Evolutionary conservation across 2,329 filamentous ascomycete species (phyloP).

Genomic region (Aspergillus sojae): DNA sequence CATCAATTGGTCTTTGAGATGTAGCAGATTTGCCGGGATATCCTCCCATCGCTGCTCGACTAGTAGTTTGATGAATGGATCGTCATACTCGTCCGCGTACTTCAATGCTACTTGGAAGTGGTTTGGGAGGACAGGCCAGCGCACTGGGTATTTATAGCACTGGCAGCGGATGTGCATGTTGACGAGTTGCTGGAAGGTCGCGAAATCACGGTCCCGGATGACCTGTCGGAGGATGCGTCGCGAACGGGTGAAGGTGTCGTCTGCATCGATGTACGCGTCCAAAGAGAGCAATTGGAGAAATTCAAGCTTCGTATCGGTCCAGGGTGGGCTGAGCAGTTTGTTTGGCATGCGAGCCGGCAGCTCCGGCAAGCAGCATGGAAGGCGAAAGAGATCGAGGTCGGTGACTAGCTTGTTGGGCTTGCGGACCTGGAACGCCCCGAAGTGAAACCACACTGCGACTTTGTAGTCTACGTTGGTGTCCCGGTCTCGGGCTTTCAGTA

Average conservation of each 20-base stretch:
- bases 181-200: conserved; percentile 36
- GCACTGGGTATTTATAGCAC: conserved; percentile 34
- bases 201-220: conserved; percentile 38
- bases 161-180: conserved; percentile 32
- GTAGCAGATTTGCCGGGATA: conserved; percentile 25
- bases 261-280: conserved; percentile 43
- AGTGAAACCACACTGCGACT: conserved; percentile 42
- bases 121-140: conserved; percentile 37
- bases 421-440: conserved; percentile 40
- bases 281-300: conserved; percentile 41
- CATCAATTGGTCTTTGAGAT: conserved; percentile 29
- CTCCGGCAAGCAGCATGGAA: conserved; percentile 33
- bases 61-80: conserved; percentile 39
- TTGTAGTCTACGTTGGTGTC: conserved; percentile 24
- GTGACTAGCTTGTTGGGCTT: conserved; percentile 29
- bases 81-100: conserved; percentile 28
- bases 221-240: conserved; percentile 34
- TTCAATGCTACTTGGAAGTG: conserved; percentile 37
- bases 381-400: conserved; percentile 38
- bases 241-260: conserved; percentile 32
- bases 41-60: conserved; percentile 37
- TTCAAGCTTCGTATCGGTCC: conserved; percentile 42
- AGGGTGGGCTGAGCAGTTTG: conserved; percentile 40
- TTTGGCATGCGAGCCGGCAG: conserved; percentile 40
- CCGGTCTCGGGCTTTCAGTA: conserved; percentile 25